These are phyloP conservation scores for Pisolithus tinctorius DNA, from an alignment of 768 basidiomycete genomes.

Conservation along the genomic window DNA sequence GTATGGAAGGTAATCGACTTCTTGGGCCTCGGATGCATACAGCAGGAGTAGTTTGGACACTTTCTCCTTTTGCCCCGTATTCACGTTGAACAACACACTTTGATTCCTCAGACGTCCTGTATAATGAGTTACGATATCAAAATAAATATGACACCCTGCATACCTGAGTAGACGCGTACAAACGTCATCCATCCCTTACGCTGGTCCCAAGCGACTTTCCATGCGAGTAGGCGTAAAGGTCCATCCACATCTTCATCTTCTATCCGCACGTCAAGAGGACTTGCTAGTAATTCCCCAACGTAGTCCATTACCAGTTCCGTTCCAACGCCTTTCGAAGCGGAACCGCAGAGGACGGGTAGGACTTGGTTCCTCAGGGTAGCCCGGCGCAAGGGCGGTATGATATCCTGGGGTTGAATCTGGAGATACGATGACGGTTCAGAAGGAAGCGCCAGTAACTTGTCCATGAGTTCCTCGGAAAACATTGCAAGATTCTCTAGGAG, in stretches of 20 bases:
- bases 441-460: conserved; percentile 52
- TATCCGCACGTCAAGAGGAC: conserved; percentile 60
- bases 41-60: conserved; percentile 69
- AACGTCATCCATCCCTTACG: conserved; percentile 90
- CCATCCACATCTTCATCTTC: conserved; percentile 38
- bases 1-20: conserved; percentile 74
- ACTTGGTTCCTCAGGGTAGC: conserved; percentile 61
- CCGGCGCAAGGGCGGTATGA: conserved; percentile 60
- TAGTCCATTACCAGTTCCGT: conserved; percentile 80
- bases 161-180: conserved; percentile 83
- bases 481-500: conserved; percentile 76
- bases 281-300: conserved; percentile 71
- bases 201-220: conserved; percentile 88
- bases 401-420: conserved; percentile 40
- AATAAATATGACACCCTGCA: conserved; percentile 4
- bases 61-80: conserved; percentile 63
- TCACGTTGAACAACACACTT: conserved; percentile 55
- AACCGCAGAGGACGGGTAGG: conserved; percentile 77
- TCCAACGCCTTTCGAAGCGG: conserved; percentile 75
- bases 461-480: conserved; percentile 78
- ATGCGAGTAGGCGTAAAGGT: conserved; percentile 63
- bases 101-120: conserved; percentile 61
- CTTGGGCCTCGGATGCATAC: conserved; percentile 69
- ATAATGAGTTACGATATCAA: conserved; percentile 3
- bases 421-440: conserved; percentile 60